A percentile compares a stretch with the other conserved stretches of the same genome.
Conservation (phyloP, 2,329 filamentous ascomycete genomes). For the Colletotrichum spinosum region DNA sequence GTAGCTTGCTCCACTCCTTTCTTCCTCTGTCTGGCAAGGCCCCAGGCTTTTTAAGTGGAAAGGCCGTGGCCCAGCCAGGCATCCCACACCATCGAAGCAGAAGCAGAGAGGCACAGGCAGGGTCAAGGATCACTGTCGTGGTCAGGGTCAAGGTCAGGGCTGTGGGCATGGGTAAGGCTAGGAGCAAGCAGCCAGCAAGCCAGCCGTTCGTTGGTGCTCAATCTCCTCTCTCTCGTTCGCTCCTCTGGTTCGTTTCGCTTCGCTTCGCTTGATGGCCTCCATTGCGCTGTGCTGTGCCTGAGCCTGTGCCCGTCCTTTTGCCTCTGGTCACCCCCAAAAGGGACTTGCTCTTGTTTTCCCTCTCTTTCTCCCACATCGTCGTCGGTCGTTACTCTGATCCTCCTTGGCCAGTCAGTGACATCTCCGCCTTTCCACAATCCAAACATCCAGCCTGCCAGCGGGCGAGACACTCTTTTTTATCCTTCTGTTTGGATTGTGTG, state of each 20-base stretch:
- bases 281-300: slow-evolving; percentile 9
- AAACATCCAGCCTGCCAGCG: slow-evolving; percentile 62
- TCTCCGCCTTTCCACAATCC: slow-evolving; percentile 50
- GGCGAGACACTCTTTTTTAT: slow-evolving; percentile 67
- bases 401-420: slow-evolving; percentile 30
- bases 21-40: neutral
- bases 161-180: neutral
- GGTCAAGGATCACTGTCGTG: neutral
- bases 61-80: too few relatives aligned
- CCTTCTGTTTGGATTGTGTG: slow-evolving; percentile 42
- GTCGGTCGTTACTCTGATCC: slow-evolving; percentile 44
- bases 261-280: slow-evolving; percentile 31
- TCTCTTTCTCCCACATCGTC: slow-evolving; percentile 43
- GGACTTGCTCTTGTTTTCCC: slow-evolving; percentile 40
- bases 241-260: slow-evolving; percentile 33
- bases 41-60: neutral
- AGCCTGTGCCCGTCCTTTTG: slow-evolving; percentile 38
- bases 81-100: too few relatives aligned
- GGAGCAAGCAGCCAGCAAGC: neutral
- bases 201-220: slow-evolving; percentile 1
- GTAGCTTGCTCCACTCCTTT: neutral
- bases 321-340: slow-evolving; percentile 37
- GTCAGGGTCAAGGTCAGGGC: neutral
- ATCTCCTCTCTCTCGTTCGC: slow-evolving; percentile 28
- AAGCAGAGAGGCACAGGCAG: neutral